phyloP scores from a whole-genome alignment of 768 basidiomycete species.

The Suillus brevipes region DNA sequence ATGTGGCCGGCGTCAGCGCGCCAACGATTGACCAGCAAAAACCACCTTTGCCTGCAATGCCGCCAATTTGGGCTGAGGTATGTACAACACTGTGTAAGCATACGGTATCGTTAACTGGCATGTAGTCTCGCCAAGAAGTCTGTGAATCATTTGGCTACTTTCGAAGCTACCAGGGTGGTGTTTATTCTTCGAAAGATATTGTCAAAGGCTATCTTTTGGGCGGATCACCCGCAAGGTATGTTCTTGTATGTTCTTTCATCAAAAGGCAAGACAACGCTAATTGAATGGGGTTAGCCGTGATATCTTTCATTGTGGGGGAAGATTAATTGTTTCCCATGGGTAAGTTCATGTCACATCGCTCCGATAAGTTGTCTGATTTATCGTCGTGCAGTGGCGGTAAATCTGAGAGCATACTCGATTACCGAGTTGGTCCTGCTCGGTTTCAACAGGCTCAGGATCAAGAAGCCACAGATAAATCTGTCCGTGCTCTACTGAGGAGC shows the following conservation, averaged over 20 bases:
- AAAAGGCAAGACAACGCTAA: neutral
- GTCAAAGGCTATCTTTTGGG: constrained; percentile 79
- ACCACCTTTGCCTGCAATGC: constrained; percentile 28
- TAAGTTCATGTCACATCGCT: constrained; percentile 33
- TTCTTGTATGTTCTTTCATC: constrained; percentile 39
- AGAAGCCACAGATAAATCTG: constrained; percentile 64
- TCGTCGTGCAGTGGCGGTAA: constrained; percentile 57
- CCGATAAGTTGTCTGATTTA: constrained; percentile 2
- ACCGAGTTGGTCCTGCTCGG: constrained; percentile 38
- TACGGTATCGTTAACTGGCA: constrained; percentile 1
- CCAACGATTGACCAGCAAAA: constrained; percentile 14
- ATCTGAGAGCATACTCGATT: constrained; percentile 54
- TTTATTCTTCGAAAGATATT: constrained; percentile 60
- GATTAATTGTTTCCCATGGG: constrained; percentile 84
- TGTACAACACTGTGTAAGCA: constrained; percentile 10
- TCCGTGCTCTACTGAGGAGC: constrained; percentile 65
- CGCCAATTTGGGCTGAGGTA: constrained; percentile 49
- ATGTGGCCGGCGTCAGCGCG: no score
- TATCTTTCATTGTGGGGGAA: constrained; percentile 60
- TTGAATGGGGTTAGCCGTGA: constrained; percentile 54
- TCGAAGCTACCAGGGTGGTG: constrained; percentile 75
- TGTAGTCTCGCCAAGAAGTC: constrained; percentile 78
- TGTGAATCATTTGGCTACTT: constrained; percentile 76
- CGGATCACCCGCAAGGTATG: constrained; percentile 65
- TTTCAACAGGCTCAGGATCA: constrained; percentile 62